phyloP scores from a whole-genome alignment of 495 filamentous ascomycete species.

The Lophium mytilinum region DNA sequence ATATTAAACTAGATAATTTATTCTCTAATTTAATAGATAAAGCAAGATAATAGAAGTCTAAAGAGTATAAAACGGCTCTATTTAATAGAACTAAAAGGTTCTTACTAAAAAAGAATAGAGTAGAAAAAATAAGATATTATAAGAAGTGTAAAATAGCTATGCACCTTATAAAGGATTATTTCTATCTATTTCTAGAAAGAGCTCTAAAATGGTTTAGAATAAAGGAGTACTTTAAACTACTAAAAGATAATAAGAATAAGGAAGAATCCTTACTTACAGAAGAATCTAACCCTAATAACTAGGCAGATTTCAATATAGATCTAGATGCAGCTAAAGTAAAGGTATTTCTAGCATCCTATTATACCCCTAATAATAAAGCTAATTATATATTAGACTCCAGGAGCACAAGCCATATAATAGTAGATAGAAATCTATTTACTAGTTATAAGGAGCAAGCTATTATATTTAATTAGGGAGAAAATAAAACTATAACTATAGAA shows the following conservation, averaged over 20 bases:
- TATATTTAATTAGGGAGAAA: neutral
- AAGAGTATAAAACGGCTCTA: neutral
- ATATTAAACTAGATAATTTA: slow-evolving; percentile 2
- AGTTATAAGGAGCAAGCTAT: neutral
- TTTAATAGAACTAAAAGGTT: slow-evolving; percentile 4
- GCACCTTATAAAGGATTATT: neutral
- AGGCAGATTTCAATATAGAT: too few relatives aligned
- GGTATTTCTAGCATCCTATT: neutral
- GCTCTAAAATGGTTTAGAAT: neutral
- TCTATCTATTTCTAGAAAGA: neutral
- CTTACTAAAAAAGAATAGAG: neutral
- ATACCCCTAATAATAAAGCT: neutral
- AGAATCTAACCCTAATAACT: too few relatives aligned
- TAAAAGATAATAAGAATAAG: neutral
- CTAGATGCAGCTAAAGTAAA: too few relatives aligned
- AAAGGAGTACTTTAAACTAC: too few relatives aligned
- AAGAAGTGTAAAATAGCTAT: neutral
- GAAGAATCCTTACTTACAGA: too few relatives aligned
- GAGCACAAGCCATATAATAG: neutral
- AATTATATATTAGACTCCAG: neutral
- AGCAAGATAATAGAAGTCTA: neutral
- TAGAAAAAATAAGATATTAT: neutral
- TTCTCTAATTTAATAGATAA: slow-evolving; percentile 5
- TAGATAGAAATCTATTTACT: neutral
- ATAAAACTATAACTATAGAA: neutral